These are phyloP conservation scores for Lanmaoa pseudosensibilis DNA, from an alignment of 768 basidiomycete species.

Conservation along the genomic window DNA sequence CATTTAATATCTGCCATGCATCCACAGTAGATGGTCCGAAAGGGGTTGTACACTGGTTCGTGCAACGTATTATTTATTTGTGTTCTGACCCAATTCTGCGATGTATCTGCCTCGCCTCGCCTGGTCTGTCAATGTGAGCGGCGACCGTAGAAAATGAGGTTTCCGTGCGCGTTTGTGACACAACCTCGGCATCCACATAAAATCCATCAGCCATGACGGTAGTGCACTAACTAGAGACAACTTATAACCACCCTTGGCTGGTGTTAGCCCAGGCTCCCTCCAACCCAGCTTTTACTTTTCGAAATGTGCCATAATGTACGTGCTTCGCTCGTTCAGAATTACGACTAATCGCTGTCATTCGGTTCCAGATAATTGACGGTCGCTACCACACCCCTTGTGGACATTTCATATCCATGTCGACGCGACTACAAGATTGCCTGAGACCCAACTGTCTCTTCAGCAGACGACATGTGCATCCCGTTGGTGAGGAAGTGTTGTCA, in stretches of 20 bases:
- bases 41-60: conserved; percentile 14
- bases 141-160: conserved; percentile 38
- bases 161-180: conserved; percentile 39
- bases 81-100: conserved; percentile 19
- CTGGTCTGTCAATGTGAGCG: conserved; percentile 34
- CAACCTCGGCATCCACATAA: conserved; percentile 33
- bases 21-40: conserved; percentile 11
- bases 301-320: conserved; percentile 76
- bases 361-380: conserved; percentile 67
- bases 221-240: conserved; percentile 13
- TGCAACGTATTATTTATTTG: conserved; percentile 23
- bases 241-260: conserved; percentile 21
- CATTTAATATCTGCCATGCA: conserved; percentile 16
- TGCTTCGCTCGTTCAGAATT: conserved; percentile 12
- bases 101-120: conserved; percentile 38
- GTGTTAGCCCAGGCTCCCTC: conserved; percentile 14
- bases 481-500: conserved; percentile 39
- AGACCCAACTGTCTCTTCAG: conserved; percentile 70
- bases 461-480: conserved; percentile 55
- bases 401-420: conserved; percentile 74
- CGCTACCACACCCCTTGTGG: conserved; percentile 68
- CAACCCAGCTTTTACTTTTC: conserved; percentile 17
- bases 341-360: neutral
- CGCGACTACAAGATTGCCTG: conserved; percentile 65
- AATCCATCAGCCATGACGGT: conserved; percentile 18